Conservation (phyloP, 2,329 filamentous ascomycete species). For the Chaetomium globosum region DNA sequence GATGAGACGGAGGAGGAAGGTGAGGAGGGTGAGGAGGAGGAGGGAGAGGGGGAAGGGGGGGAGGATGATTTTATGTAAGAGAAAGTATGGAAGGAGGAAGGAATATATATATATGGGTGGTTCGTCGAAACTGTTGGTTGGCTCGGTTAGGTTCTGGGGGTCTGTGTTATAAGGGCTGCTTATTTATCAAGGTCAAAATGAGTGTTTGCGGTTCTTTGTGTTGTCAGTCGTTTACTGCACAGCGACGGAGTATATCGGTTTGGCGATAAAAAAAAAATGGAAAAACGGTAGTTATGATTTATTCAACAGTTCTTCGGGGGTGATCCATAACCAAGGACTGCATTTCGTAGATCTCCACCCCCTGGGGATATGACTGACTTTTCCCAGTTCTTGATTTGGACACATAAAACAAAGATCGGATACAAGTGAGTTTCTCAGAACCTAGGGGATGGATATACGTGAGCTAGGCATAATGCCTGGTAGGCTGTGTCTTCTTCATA, state of each 20-base stretch:
- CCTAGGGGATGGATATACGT: too few relatives aligned
- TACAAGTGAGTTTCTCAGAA: too few relatives aligned
- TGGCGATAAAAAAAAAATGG: background rate
- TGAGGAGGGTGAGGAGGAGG: constrained; percentile 44
- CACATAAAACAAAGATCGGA: too few relatives aligned
- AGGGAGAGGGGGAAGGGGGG: constrained; percentile 46
- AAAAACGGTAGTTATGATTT: background rate
- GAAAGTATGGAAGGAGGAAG: background rate
- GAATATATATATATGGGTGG: background rate
- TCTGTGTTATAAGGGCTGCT: background rate
- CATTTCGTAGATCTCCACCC: too few relatives aligned
- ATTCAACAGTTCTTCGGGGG: too few relatives aligned
- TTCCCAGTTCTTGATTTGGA: too few relatives aligned
- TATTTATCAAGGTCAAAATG: background rate
- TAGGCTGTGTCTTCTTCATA: too few relatives aligned
- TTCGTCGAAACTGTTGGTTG: background rate
- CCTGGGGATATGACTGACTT: too few relatives aligned
- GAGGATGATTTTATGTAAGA: constrained; percentile 52
- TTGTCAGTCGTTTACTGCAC: background rate
- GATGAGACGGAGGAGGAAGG: constrained; percentile 46
- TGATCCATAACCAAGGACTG: too few relatives aligned
- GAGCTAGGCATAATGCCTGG: too few relatives aligned
- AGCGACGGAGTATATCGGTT: background rate
- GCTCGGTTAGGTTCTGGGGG: background rate
- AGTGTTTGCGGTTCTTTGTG: background rate